These are phyloP conservation scores for Inga leiocalycina DNA, from an alignment of 306 rosid species.

Conservation along the genomic window DNA sequence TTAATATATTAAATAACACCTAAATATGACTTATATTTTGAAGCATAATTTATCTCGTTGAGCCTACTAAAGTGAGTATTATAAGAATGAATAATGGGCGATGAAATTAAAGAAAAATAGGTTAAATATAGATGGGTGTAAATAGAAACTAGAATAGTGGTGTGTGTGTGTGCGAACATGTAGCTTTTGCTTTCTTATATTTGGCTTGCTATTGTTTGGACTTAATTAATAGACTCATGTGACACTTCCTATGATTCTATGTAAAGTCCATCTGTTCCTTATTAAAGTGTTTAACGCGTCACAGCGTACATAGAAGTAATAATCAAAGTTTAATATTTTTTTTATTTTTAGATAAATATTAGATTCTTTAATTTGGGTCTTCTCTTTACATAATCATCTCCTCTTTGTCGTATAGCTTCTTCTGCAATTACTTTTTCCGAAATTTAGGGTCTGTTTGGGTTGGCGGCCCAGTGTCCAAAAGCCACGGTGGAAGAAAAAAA, in stretches of 20 bases:
- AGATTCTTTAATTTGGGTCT: too few species aligned
- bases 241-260: neutral
- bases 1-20: too few species aligned
- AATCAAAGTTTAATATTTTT: too few species aligned
- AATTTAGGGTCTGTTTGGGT: too few species aligned
- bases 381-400: too few species aligned
- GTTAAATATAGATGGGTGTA: neutral
- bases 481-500: too few species aligned
- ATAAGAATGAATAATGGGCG: neutral
- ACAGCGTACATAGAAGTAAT: neutral
- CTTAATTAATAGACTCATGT: neutral
- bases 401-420: too few species aligned
- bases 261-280: neutral
- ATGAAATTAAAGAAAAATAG: too few species aligned
- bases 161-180: neutral
- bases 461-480: too few species aligned
- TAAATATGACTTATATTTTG: neutral
- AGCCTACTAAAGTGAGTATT: neutral
- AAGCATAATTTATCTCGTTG: neutral
- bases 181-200: neutral
- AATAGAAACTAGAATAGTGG: neutral
- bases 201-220: conserved; percentile 25
- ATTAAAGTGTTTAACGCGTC: neutral
- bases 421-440: too few species aligned
- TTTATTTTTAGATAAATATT: too few species aligned